Percentiles rank a stretch among this genome's conserved stretches.
phyloP scores from a whole-genome alignment of 192 early-diverging fungal genomes.

The Umbelopsis ramanniana region DNA sequence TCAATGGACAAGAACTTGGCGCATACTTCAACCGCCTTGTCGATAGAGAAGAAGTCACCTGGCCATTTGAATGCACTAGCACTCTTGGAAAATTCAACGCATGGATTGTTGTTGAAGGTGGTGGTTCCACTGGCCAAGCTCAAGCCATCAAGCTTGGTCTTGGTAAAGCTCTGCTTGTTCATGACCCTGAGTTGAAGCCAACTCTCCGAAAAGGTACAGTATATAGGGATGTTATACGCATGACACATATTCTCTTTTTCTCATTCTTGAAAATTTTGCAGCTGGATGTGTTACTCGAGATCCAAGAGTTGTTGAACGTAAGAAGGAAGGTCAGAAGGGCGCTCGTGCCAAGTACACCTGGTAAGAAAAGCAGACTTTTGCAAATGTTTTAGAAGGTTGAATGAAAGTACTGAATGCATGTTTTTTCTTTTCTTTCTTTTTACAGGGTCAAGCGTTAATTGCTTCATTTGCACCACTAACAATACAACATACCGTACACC shows the following conservation, averaged over 20 bases:
- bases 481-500: not conserved
- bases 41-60: slow-evolving; percentile 71
- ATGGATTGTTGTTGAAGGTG: slow-evolving; percentile 80
- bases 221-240: not conserved
- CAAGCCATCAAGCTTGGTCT: slow-evolving; percentile 85
- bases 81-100: slow-evolving; percentile 84
- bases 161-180: slow-evolving; percentile 70
- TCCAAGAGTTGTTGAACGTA: slow-evolving; percentile 87
- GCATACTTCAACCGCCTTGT: slow-evolving; percentile 74
- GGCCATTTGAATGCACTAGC: slow-evolving; percentile 71
- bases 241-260: slow-evolving; percentile 1
- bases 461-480: not conserved
- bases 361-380: slow-evolving; percentile 34
- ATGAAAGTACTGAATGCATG: not conserved
- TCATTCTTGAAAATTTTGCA: slow-evolving; percentile 29
- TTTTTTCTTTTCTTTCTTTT: not conserved
- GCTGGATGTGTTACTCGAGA: slow-evolving; percentile 64
- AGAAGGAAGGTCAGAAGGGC: slow-evolving; percentile 95
- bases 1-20: slow-evolving; percentile 78
- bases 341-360: slow-evolving; percentile 92
- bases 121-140: slow-evolving; percentile 85
- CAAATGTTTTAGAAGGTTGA: not conserved
- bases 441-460: slow-evolving; percentile 19
- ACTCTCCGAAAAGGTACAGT: slow-evolving; percentile 55
- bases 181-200: slow-evolving; percentile 62